Percentiles rank a stretch among this genome's conserved stretches.
Evolutionary conservation across 257 asterid genomes (phyloP).

Genomic region (Solanum boliviense): DNA sequence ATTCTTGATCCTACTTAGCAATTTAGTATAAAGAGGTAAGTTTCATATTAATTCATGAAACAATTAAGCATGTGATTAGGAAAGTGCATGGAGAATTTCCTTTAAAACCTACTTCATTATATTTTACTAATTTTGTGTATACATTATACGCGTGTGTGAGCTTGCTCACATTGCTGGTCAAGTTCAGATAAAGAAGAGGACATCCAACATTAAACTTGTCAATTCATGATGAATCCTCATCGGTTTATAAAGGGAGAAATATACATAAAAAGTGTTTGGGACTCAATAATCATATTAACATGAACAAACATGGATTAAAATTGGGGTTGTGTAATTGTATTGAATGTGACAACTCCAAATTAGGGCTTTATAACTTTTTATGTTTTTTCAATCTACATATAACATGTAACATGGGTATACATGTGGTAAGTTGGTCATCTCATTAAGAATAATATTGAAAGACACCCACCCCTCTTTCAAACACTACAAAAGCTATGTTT

Average conservation of each 20-base stretch:
- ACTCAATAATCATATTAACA: not conserved
- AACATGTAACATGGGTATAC: conserved; percentile 35
- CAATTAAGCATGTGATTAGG: not conserved
- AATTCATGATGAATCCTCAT: not conserved
- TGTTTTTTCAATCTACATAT: not conserved
- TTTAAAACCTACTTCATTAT: not conserved
- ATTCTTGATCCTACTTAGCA: not conserved
- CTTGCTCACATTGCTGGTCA: not conserved
- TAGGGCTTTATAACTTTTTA: not conserved
- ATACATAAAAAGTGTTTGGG: not conserved
- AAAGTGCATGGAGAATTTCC: not conserved
- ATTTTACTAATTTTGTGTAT: not conserved
- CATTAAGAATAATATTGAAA: conserved; percentile 12
- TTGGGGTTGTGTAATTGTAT: not conserved
- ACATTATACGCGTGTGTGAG: not conserved
- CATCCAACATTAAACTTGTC: not conserved
- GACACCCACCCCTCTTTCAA: not conserved
- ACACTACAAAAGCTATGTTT: not conserved
- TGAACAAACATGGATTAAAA: not conserved
- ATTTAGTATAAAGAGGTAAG: not conserved
- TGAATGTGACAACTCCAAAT: conserved; percentile 24
- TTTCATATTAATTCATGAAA: not conserved
- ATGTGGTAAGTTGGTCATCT: conserved; percentile 31
- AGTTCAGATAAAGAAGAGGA: not conserved
- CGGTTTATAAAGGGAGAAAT: too few species aligned